Evolutionary conservation across 2,329 filamentous ascomycete genomes (phyloP).

Genomic region (Fusarium foetens): DNA sequence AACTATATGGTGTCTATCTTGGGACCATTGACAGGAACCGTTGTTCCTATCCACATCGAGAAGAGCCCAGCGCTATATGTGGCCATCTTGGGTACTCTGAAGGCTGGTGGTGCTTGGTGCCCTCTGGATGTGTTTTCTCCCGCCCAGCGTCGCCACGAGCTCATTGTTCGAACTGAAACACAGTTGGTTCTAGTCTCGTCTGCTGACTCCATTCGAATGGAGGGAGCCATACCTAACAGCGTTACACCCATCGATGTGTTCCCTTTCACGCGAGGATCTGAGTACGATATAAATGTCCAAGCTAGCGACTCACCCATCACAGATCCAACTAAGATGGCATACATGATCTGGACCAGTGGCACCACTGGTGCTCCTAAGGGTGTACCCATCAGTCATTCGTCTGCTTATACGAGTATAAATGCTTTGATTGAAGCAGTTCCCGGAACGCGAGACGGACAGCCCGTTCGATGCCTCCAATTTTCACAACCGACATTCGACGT

Average conservation of each 20-base stretch:
- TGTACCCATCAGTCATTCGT: slow-evolving; percentile 50
- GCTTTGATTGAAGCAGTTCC: neutral
- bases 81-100: slow-evolving; percentile 54
- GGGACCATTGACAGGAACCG: slow-evolving; percentile 1
- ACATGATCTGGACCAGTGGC: slow-evolving; percentile 52
- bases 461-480: slow-evolving; percentile 48
- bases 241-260: slow-evolving; percentile 3
- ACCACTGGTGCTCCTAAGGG: slow-evolving; percentile 50
- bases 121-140: slow-evolving; percentile 54
- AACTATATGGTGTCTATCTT: neutral
- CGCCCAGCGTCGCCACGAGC: slow-evolving; percentile 50
- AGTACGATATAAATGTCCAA: neutral
- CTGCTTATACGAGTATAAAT: slow-evolving; percentile 36
- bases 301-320: neutral
- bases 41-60: slow-evolving; percentile 53
- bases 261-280: neutral
- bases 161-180: slow-evolving; percentile 50
- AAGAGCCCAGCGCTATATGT: slow-evolving; percentile 52
- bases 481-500: slow-evolving; percentile 54
- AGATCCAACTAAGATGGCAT: slow-evolving; percentile 37
- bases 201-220: neutral
- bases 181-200: slow-evolving; percentile 12
- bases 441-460: neutral
- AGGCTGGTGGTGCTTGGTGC: slow-evolving; percentile 55
- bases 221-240: neutral